Evolutionary conservation across 2,329 filamentous ascomycete genomes (phyloP), one percentile per base, ranked within the genome.

Genomic region (Fusarium ambrosium): DNA sequence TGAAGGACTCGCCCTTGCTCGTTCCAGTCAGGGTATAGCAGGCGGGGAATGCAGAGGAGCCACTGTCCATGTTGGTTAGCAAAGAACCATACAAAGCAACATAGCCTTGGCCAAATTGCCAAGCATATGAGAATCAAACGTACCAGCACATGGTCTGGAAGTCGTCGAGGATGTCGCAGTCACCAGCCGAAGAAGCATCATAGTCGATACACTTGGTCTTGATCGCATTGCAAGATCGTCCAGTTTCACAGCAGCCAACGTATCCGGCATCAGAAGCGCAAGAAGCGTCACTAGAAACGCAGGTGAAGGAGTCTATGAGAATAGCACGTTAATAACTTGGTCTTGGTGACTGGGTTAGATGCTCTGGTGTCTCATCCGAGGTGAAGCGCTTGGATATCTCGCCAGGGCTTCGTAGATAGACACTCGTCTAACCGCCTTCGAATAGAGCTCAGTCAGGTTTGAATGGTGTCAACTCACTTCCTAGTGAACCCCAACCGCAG

Each of bases 101-200:
- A 16, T 13, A 13, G 1, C 16, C 29, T 36, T 18, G 10, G 27
- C 29, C 27, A 27, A n/a, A n/a, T 27, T 41, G 18, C 24, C 9
- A 37, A 29, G 13, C 10, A 9, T 13, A 13, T 34, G 34, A 20
- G 63, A 36, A 45, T 37, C 9, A 66, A 48, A 56, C 78, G 58
- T 75, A 83, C 82, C 82, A 84, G 78, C 82, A 84, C 18, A 83
- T 70, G 4, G 82, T 84, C 58, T 83, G 81, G 34, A 74, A 81
- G 58, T 83, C 79, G 5, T 73, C 67, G 5, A 77, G 71, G 10
- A 79, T 70, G 27, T 78, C 65, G 59, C 81, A 83, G 9, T 66
- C 61, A 6, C 79, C 78, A 4, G 68, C 64, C 3, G 56, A n/a
- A 20, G 79, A 79, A n/a, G 72, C 70, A 6, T 62, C 45, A 45